Evolutionary conservation across 352 stramenopile genomes (phyloP).

Genomic region (Phytopythium vexans): DNA sequence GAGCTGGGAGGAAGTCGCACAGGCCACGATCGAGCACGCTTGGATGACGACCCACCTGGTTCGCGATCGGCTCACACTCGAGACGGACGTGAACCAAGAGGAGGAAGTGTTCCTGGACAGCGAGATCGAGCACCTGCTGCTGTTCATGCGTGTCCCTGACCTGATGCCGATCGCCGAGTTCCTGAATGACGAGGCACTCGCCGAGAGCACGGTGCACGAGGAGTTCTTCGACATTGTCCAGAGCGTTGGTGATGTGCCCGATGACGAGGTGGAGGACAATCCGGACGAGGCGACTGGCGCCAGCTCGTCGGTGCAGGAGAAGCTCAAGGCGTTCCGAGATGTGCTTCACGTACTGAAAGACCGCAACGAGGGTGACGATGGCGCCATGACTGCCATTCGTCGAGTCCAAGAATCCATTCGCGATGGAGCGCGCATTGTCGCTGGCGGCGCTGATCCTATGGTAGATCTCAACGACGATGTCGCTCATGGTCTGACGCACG

Average conservation of each 20-base stretch:
- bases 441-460: constrained; percentile 8
- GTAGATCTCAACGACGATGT: constrained; percentile 1
- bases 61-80: constrained; percentile 41
- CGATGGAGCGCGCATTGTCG: constrained; percentile 37
- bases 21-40: constrained; percentile 60
- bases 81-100: constrained; percentile 55
- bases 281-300: constrained; percentile 28
- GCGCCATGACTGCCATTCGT: constrained; percentile 46
- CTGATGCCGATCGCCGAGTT: constrained; percentile 63
- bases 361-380: constrained; percentile 58
- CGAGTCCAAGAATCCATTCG: constrained; percentile 66
- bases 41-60: constrained; percentile 65
- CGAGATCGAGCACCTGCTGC: constrained; percentile 62
- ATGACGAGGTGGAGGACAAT: constrained; percentile 63
- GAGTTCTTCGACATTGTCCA: constrained; percentile 84
- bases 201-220: constrained; percentile 71
- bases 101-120: constrained; percentile 53
- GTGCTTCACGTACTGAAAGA: constrained; percentile 74
- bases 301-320: constrained; percentile 69
- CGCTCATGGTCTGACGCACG: not conserved
- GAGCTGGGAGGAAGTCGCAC: constrained; percentile 73
- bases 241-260: constrained; percentile 53
- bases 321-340: constrained; percentile 76
- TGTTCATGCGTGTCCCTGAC: constrained; percentile 58
- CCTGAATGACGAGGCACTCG: constrained; percentile 67